Conservation (phyloP, 768 basidiomycete species). For the Mycena rebaudengoi region DNA sequence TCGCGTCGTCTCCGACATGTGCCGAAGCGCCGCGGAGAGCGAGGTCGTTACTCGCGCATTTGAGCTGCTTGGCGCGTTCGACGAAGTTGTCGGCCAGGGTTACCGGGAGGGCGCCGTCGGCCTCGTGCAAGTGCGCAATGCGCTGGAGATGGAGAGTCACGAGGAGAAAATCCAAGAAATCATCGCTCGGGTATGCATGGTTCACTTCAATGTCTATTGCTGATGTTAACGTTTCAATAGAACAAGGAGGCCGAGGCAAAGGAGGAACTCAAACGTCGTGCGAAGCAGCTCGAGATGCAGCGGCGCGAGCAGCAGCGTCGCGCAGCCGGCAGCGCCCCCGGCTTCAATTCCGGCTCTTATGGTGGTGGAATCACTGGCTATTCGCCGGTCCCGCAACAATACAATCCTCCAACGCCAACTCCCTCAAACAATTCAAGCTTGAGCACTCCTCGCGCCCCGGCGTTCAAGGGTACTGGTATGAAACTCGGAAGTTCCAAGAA, state of each 20-base stretch:
- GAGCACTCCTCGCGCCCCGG: constrained; percentile 66
- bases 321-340: constrained; percentile 53
- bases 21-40: constrained; percentile 84
- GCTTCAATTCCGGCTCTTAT: constrained; percentile 60
- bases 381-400: constrained; percentile 59
- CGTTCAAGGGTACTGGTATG: constrained; percentile 96
- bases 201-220: background rate
- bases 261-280: constrained; percentile 96
- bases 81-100: constrained; percentile 94
- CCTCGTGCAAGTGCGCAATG: constrained; percentile 79
- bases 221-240: constrained; percentile 44
- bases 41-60: constrained; percentile 93
- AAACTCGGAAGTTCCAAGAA: constrained; percentile 90
- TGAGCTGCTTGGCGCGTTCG: constrained; percentile 94
- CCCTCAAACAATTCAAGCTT: constrained; percentile 54
- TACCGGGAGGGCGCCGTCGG: constrained; percentile 78
- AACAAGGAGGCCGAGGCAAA: constrained; percentile 99
- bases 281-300: constrained; percentile 98
- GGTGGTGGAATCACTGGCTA: constrained; percentile 78
- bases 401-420: constrained; percentile 69
- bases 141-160: constrained; percentile 90
- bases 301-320: constrained; percentile 92
- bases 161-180: constrained; percentile 98
- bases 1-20: constrained; percentile 92
- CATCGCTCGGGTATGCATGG: constrained; percentile 80